Evolutionary conservation across 179 eudicot species (phyloP), one percentile per base, ranked within the genome.

Genomic region (Heliamphora pulchella): DNA sequence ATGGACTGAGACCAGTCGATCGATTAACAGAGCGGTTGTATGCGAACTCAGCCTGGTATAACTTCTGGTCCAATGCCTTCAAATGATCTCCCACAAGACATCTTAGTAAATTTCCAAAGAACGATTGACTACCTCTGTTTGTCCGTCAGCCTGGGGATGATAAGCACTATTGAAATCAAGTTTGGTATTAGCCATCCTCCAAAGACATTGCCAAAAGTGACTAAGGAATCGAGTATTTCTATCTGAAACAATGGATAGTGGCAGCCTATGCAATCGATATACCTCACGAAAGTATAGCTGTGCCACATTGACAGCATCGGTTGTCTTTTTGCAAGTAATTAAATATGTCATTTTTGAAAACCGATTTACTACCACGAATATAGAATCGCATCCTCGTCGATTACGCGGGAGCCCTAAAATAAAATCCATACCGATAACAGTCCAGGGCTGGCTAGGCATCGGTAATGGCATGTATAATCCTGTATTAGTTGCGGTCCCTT

Each of bases 271-370:
- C 7, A 55, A 17, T 2, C 18, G 3, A 4, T 80, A 31, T 0
- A 83, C 50, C 61, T 78, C 76, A 13, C 8, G 20, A 51, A 83
- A 77, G 13, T n/a, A 71, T 0, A 80, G 0, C 3, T 53, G 13
- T 0, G 31, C 71, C 0, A 74, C 41, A 8, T 78, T 13, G 5
- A 68, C 22, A 15, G 43, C 72, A 79, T 79, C 43, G 3, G 46
- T 66, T 3, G n/a, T 78, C 46, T 72, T 72, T 2, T 44, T 64
- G 59, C 74, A 77, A 1, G 79, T 44, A 14, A 83, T 62, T 10
- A 76, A 83, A 39, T 83, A 81, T 11, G 71, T 74, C 81, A 80
- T 80, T 18, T 80, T 80, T 1, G 78, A 79, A 7, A 80, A 80
- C 1, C 55, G 22, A 54, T 83, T 75, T 2, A 80, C 83, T 5